Evolutionary conservation across 495 filamentous ascomycete species (phyloP).

Genomic region (Xylaria cubensis): DNA sequence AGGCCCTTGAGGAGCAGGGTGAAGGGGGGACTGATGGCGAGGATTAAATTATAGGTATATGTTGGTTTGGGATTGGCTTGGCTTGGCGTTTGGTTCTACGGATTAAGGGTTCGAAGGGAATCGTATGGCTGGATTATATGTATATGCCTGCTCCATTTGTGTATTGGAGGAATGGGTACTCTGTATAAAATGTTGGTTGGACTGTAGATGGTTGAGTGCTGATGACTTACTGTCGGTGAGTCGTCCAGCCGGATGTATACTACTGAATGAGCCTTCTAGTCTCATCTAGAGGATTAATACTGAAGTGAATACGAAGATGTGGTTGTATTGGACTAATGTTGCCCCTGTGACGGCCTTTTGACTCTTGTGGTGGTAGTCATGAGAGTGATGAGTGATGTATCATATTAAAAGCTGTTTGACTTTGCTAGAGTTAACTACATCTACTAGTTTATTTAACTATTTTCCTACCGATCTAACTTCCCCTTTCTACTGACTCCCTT

Average conservation of each 20-base stretch:
- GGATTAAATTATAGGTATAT: neutral
- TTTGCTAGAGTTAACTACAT: no score
- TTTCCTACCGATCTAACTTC: no score
- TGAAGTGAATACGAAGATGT: neutral
- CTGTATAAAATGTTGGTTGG: constrained; percentile 1
- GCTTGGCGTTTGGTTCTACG: constrained; percentile 9
- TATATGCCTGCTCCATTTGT: neutral
- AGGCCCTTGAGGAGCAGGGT: constrained; percentile 35
- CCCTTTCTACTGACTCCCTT: no score
- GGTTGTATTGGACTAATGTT: neutral
- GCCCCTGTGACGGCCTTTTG: neutral
- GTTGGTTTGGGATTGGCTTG: neutral
- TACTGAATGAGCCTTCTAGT: neutral
- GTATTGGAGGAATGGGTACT: neutral
- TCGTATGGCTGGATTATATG: neutral
- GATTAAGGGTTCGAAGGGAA: neutral
- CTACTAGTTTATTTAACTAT: no score
- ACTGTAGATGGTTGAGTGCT: neutral
- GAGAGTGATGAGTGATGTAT: neutral
- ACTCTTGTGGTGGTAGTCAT: neutral
- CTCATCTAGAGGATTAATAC: neutral
- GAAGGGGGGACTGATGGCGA: constrained; percentile 25
- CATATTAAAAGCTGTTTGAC: neutral
- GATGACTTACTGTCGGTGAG: neutral
- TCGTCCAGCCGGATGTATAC: neutral